Conservation (phyloP, 73 alveolate genomes). For the Tetrahymena borealis region DNA sequence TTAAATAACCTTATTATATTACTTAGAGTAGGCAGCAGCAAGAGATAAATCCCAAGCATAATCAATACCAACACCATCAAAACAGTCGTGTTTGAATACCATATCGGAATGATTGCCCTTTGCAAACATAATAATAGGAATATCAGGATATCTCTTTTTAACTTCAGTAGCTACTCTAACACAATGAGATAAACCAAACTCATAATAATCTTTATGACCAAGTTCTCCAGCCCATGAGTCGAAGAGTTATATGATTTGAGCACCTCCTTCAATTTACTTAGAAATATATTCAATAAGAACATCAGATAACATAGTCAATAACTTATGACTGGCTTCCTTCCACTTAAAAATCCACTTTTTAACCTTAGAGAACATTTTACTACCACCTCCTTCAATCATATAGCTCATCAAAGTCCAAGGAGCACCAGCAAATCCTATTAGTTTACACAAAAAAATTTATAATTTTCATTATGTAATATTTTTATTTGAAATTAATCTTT, state of each 20-base stretch:
- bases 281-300: conserved; percentile 40
- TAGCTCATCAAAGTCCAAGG: conserved; percentile 69
- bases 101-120: conserved; percentile 35
- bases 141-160: conserved; percentile 39
- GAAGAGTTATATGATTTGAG: conserved; percentile 60
- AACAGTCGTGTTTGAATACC: neutral
- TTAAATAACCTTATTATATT: conserved; percentile 40
- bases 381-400: conserved; percentile 65
- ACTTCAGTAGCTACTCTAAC: conserved; percentile 41
- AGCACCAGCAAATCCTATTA: conserved; percentile 68
- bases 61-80: conserved; percentile 48
- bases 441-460: no score
- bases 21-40: conserved; percentile 6
- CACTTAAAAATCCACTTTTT: conserved; percentile 55
- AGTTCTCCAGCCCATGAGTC: conserved; percentile 65
- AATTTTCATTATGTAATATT: no score
- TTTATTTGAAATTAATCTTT: no score
- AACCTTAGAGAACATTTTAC: conserved; percentile 42
- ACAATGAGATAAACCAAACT: conserved; percentile 24
- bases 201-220: conserved; percentile 18
- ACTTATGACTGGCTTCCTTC: conserved; percentile 38
- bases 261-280: conserved; percentile 58
- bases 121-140: conserved; percentile 59
- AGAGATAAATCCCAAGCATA: conserved; percentile 36
- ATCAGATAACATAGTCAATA: conserved; percentile 35